Base-by-base conservation (phyloP, 495 filamentous ascomycete species). In the Glonium stellatum region DNA sequence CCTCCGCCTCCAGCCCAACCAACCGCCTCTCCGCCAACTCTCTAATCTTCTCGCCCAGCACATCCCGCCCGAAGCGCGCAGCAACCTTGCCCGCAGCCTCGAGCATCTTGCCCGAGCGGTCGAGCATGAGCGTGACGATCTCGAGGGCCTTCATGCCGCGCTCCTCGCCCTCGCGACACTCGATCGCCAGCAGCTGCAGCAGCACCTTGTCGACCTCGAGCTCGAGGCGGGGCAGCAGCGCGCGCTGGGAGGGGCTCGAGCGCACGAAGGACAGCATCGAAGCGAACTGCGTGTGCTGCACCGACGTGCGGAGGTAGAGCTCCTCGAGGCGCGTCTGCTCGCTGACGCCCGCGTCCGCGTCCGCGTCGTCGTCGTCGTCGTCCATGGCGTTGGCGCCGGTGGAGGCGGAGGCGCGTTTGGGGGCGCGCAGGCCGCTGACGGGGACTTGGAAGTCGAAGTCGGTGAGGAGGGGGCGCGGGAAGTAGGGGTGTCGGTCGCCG, bases 391-490 rank as follows among this genome's bases (percentile, higher is more conserved):
- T n/a, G n/a, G n/a, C n/a, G n/a, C n/a, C n/a, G n/a, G n/a, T n/a
- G 18, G 18, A 21, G 41, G 62, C 61, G 54, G 73, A 66, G 13
- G 71, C 56, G 41, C 67, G 62, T 58, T 73, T 73, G 15, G 65
- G 63, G 49, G 75, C 73, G 10, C 1, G 53, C 34, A 31, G 37
- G 2, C 80, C 82, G 5, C 84, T 82, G 42, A 96, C 75, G 0
- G 93, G 93, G 22, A 97, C 82, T 48, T 84, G 80, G 76, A 98
- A 95, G 42, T 92, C 90, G 67, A 97, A 97, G 72, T 98, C 93
- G 60, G 83, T 88, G 39, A 98, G 87, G 44, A 97, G 75, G 0
- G 93, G 91, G 5, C 90, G 86, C 0, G 93, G 93, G 76, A 97
- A 97, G 77, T 96, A 96, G 3, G 93, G 93, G 70, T 97, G 84